These are phyloP conservation scores for Cardamine chenopodiifolia DNA, from an alignment of 345 rosid genomes.

Conservation along the genomic window DNA sequence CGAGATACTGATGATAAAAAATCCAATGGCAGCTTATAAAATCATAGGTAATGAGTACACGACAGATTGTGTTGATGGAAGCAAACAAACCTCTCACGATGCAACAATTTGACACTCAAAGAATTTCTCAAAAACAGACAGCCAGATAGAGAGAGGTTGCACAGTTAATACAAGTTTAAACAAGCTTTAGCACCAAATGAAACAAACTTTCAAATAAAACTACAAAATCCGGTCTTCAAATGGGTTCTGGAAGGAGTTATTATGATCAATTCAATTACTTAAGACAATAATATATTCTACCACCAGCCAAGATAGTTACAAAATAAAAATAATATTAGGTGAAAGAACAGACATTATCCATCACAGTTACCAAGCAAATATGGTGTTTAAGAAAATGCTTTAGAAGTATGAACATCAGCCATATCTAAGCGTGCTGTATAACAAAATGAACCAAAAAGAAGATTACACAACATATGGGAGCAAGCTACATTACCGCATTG, in stretches of 20 bases:
- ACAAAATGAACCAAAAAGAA: conserved; percentile 8
- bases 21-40: conserved; percentile 3
- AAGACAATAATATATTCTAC: not conserved
- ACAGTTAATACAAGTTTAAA: conserved; percentile 3
- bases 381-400: not conserved
- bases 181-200: conserved; percentile 21
- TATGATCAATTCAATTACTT: not conserved
- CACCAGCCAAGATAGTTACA: not conserved
- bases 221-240: not conserved
- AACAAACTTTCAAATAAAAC: not conserved
- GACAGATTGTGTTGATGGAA: not conserved
- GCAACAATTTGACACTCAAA: not conserved
- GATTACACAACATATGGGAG: conserved; percentile 17
- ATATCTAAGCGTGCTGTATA: not conserved
- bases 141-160: not conserved
- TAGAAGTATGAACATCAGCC: conserved; percentile 8
- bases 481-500: not conserved
- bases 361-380: not conserved
- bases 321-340: not conserved
- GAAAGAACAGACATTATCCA: not conserved
- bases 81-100: conserved; percentile 1
- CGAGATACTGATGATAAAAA: not conserved
- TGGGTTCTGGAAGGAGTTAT: not conserved
- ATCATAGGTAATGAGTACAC: not conserved
- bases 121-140: not conserved